A percentile compares a stretch with the other conserved stretches of the same genome.
Conservation (phyloP, 805 yeast species). For the Brettanomyces nanus region DNA sequence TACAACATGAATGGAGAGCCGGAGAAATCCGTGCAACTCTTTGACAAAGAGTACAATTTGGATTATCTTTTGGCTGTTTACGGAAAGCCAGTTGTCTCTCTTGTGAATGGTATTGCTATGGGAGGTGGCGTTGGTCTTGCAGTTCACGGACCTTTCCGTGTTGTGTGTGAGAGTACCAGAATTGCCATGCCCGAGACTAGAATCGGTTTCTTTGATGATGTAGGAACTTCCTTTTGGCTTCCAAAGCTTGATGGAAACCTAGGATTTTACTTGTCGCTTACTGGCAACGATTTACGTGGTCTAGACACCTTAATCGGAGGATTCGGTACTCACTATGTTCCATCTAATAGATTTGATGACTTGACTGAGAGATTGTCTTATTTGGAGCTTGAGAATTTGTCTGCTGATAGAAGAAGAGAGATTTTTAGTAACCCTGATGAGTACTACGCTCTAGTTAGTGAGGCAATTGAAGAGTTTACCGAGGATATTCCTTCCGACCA, state of each 20-base stretch:
- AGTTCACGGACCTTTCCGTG: conserved; percentile 84
- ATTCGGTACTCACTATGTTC: conserved; percentile 84
- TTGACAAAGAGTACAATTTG: conserved; percentile 72
- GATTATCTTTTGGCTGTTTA: conserved; percentile 76
- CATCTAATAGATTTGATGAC: conserved; percentile 52
- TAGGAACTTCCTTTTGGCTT: conserved; percentile 85
- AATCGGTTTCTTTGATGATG: conserved; percentile 95
- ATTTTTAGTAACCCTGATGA: conserved; percentile 25
- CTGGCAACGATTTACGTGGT: conserved; percentile 75
- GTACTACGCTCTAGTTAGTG: conserved; percentile 52
- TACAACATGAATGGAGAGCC: conserved; percentile 41
- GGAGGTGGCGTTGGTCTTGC: conserved; percentile 96
- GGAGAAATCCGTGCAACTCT: conserved; percentile 51
- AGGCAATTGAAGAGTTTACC: conserved; percentile 71
- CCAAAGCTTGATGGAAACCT: conserved; percentile 75
- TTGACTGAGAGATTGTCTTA: conserved; percentile 59
- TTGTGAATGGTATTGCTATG: conserved; percentile 91
- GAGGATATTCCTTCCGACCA: conserved; percentile 58
- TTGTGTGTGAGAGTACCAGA: conserved; percentile 86
- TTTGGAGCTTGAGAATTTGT: conserved; percentile 31
- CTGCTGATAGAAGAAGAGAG: conserved; percentile 10
- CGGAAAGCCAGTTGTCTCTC: conserved; percentile 76
- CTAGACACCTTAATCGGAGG: conserved; percentile 78
- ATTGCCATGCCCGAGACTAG: conserved; percentile 98
- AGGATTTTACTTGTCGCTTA: conserved; percentile 79